Conservation (phyloP, 192 early-diverging fungal genomes). For the Coemansia sp. region DNA sequence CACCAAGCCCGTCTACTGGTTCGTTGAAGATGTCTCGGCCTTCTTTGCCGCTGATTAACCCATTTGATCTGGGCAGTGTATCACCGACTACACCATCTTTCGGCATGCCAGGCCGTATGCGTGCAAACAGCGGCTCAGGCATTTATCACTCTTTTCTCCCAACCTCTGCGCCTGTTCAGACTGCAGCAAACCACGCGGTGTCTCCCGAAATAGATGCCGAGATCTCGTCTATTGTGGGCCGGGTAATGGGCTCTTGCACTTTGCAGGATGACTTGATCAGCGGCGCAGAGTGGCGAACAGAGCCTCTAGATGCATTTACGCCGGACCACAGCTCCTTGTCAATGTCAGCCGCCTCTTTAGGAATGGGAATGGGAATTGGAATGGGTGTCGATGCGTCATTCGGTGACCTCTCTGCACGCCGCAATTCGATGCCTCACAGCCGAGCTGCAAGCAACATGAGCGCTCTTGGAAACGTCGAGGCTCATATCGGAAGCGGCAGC, state of each 20-base stretch:
- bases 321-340: background rate
- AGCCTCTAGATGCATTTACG: slow-evolving; percentile 12
- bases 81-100: slow-evolving; percentile 14
- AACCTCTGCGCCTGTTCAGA: background rate
- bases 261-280: slow-evolving; percentile 41
- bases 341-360: background rate
- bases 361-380: background rate
- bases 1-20: background rate
- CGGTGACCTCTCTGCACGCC: slow-evolving; percentile 24
- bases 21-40: slow-evolving; percentile 19
- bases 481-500: too few species aligned
- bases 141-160: slow-evolving; percentile 10
- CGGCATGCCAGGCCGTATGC: slow-evolving; percentile 15
- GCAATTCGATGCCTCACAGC: slow-evolving; percentile 43
- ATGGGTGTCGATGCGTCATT: background rate
- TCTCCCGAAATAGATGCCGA: slow-evolving; percentile 49
- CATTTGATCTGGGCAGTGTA: slow-evolving; percentile 5
- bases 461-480: background rate
- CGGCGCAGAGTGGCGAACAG: slow-evolving; percentile 45
- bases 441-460: slow-evolving; percentile 1
- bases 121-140: slow-evolving; percentile 42
- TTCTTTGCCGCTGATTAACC: slow-evolving; percentile 23
- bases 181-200: slow-evolving; percentile 10
- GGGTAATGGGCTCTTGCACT: slow-evolving; percentile 44
- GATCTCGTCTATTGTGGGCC: slow-evolving; percentile 47